Percentiles rank a stretch among this genome's conserved stretches.
phyloP scores from a whole-genome alignment of 208 protist species.

The Trichomonas gallinae region DNA sequence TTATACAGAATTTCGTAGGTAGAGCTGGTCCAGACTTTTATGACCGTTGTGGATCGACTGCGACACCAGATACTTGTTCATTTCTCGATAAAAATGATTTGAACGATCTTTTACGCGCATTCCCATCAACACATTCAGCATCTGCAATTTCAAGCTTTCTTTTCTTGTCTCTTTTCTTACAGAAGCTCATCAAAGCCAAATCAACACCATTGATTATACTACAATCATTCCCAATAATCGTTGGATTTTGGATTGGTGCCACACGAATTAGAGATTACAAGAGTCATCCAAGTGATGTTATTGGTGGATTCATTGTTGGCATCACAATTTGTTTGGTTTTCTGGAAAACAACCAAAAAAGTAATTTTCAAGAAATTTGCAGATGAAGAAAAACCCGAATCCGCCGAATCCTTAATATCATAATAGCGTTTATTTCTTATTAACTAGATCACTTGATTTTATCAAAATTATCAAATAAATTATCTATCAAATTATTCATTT shows the following conservation, averaged over 20 bases:
- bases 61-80: not conserved
- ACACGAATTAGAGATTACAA: not conserved
- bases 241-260: not conserved
- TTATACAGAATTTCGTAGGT: not conserved
- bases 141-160: not conserved
- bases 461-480: too few species aligned
- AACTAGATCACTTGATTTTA: too few species aligned
- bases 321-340: not conserved
- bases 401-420: too few species aligned
- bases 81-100: not conserved
- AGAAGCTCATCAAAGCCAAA: not conserved
- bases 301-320: not conserved
- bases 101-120: not conserved
- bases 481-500: too few species aligned
- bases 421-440: too few species aligned
- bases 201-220: not conserved
- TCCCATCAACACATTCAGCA: not conserved
- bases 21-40: not conserved
- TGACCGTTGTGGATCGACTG: not conserved
- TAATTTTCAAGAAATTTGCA: not conserved
- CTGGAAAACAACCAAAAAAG: not conserved
- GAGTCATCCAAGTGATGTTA: not conserved
- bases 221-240: not conserved
- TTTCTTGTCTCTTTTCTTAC: not conserved
- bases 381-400: not conserved